Evolutionary conservation across 495 filamentous ascomycete species (phyloP), one percentile per base, ranked within the genome.

Genomic region (Penicillium maclennaniae): DNA sequence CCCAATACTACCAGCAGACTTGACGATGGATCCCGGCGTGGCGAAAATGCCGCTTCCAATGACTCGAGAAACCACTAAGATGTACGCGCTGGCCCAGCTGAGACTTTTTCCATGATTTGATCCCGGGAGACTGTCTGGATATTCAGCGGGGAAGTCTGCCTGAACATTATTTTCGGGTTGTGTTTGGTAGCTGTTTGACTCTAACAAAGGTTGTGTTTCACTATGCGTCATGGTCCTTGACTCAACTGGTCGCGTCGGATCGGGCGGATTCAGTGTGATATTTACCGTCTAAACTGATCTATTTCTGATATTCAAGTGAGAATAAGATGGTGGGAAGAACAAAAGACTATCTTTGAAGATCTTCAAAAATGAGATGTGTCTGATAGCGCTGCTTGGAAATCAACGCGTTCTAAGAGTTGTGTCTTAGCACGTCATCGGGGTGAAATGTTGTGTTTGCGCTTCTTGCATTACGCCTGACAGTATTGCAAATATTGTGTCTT

Each of bases 11-110:
- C 87, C 87, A 10, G 82, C 78, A 0, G 83, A 82, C 23, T 77
- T 74, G n/a, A 84, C 70, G 49, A 92, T 87, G 10, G 79, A 74
- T 10, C 86, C 85, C 0, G 86, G 87, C 0, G 84, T 88, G 3
- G 86, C 84, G 61, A 90, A 92, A 53, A 92, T 87, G 27, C 87
- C 87, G 58, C 78, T 83, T 0, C 88, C 88, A 48, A 92, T 84
- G 1, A 92, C 85, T 0, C 86, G 82, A 0, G 85, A 89, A 39
- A 90, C 83, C 41, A 87, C 82, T n/a, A 89, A 71, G 40, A 91
- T 86, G 63, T 87, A 89, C 0, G 86, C 84, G 57, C 80, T 84
- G 43, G 73, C 72, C 86, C 86, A 88, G 56, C 71, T 77, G 40
- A 89, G 71, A 20, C 38, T 63, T 45, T 70, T 69, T 3, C 53